Evolutionary conservation across 75 land plant genomes (phyloP).

Genomic region (Azolla pinnata): DNA sequence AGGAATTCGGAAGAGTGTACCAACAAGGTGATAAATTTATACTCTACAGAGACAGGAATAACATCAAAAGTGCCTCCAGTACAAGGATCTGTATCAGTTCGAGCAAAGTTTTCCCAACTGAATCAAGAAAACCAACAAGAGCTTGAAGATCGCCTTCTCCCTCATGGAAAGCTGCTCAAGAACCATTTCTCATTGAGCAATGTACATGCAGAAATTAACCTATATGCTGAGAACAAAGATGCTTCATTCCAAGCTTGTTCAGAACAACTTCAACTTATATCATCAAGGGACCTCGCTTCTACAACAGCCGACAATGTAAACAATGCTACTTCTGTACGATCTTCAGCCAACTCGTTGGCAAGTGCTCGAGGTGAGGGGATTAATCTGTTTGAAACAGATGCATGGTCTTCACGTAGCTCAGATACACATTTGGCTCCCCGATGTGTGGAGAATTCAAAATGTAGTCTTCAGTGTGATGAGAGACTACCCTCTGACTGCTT

Average conservation of each 20-base stretch:
- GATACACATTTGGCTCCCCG: too few species aligned
- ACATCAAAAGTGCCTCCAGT: too few species aligned
- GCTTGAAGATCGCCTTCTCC: constrained; percentile 52
- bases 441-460: too few species aligned
- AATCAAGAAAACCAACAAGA: constrained; percentile 21
- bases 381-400: too few species aligned
- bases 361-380: too few species aligned
- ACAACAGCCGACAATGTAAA: neutral
- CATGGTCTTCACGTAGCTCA: too few species aligned
- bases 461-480: constrained; percentile 35
- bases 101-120: neutral
- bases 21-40: neutral
- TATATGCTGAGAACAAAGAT: neutral
- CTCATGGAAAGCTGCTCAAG: constrained; percentile 54
- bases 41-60: neutral
- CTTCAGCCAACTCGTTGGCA: too few species aligned
- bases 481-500: constrained; percentile 30
- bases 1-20: neutral
- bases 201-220: too few species aligned
- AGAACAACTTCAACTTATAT: too few species aligned
- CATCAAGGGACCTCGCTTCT: too few species aligned
- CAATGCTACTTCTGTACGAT: neutral
- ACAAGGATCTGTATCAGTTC: too few species aligned
- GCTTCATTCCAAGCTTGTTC: constrained; percentile 1
- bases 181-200: constrained; percentile 17